phyloP scores from a whole-genome alignment of 2,329 filamentous ascomycete genomes.

The Alternaria sp. region DNA sequence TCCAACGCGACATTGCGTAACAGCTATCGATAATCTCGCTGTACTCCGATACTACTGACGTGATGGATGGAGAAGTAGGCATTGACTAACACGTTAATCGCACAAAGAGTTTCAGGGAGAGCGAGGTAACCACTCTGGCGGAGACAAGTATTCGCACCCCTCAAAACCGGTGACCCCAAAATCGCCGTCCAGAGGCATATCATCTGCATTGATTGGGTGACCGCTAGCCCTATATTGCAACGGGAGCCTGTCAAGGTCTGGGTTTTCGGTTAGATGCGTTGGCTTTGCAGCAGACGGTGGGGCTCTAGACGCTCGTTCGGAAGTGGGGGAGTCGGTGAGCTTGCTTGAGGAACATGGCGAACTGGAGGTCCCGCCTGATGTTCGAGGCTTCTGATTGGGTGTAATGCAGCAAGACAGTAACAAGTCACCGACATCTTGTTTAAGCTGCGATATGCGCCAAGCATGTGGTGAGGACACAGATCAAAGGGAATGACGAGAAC shows the following conservation, averaged over 20 bases:
- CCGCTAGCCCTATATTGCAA: conserved; percentile 31
- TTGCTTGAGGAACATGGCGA: conserved; percentile 23
- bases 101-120: conserved; percentile 4
- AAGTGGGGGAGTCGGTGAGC: conserved; percentile 44
- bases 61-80: not conserved
- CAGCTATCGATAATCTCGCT: not conserved
- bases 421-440: conserved; percentile 39
- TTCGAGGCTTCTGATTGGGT: conserved; percentile 29
- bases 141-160: conserved; percentile 2
- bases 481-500: conserved; percentile 15
- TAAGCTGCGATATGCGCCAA: conserved; percentile 38
- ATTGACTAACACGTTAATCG: not conserved
- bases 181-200: conserved; percentile 34
- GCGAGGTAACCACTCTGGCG: not conserved
- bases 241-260: conserved; percentile 28
- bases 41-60: not conserved
- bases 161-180: conserved; percentile 28
- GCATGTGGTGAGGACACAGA: conserved; percentile 25
- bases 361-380: conserved; percentile 17
- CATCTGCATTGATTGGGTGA: conserved; percentile 30
- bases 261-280: conserved; percentile 44
- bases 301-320: conserved; percentile 30
- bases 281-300: conserved; percentile 39
- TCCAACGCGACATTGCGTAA: conserved; percentile 1
- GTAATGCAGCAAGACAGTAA: not conserved